Percentiles rank a stretch among this genome's conserved stretches.
These are phyloP conservation scores for Herpetomonas samuelpessoai DNA, from an alignment of 208 protist genomes.

Conservation along the genomic window DNA sequence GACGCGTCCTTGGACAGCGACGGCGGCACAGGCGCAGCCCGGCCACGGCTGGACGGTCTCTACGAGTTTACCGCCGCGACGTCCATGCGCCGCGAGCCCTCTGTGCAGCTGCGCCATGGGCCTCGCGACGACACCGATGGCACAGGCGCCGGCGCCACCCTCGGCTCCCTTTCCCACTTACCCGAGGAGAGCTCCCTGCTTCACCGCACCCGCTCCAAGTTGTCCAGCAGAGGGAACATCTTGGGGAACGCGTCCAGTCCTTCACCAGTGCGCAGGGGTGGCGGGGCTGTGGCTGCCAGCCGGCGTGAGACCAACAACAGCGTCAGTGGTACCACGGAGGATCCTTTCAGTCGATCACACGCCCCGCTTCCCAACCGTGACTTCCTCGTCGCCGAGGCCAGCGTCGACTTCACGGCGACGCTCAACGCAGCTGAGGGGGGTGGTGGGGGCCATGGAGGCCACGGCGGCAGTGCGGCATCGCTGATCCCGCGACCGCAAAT, in stretches of 20 bases:
- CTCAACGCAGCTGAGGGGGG: neutral
- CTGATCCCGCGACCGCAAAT: conserved; percentile 23
- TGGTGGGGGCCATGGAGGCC: neutral
- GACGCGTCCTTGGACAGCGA: conserved; percentile 16
- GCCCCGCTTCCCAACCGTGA: neutral
- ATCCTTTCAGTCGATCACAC: neutral
- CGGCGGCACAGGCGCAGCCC: conserved; percentile 6
- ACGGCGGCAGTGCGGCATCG: neutral
- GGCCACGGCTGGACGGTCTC: neutral
- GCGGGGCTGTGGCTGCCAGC: too few species aligned
- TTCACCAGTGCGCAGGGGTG: neutral
- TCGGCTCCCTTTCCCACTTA: neutral
- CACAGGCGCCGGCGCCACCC: neutral
- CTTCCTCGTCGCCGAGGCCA: neutral
- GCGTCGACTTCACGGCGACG: neutral
- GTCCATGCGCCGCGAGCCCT: neutral
- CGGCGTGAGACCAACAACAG: neutral
- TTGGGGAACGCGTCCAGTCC: neutral
- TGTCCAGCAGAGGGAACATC: too few species aligned
- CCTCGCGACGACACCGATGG: neutral
- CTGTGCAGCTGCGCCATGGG: neutral
- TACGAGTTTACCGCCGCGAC: neutral
- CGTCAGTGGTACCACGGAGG: neutral
- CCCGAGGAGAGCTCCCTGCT: neutral
- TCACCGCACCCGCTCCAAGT: neutral